Evolutionary conservation across 768 basidiomycete species (phyloP).

Genomic region (Harrya chromipes): DNA sequence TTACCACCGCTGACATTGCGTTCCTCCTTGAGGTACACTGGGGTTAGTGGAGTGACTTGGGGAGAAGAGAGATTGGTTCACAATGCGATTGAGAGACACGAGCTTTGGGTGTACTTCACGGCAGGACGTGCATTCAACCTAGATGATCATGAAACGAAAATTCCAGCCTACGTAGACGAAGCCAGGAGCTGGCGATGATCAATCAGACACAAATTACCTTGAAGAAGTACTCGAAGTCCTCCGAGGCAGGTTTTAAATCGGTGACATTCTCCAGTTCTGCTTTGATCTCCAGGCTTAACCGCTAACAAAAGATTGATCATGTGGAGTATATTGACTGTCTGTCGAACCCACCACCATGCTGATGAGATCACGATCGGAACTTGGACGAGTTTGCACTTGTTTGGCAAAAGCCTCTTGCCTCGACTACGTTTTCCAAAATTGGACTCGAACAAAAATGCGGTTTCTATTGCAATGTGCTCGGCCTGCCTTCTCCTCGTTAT

Average conservation of each 20-base stretch:
- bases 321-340: not conserved
- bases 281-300: conserved; percentile 63
- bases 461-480: conserved; percentile 17
- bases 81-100: conserved; percentile 68
- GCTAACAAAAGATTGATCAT: conserved; percentile 33
- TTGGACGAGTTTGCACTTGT: conserved; percentile 23
- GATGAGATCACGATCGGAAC: not conserved
- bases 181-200: not conserved
- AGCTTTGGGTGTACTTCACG: conserved; percentile 71
- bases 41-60: conserved; percentile 1
- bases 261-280: conserved; percentile 82
- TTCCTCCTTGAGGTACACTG: conserved; percentile 49
- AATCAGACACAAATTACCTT: conserved; percentile 39
- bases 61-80: conserved; percentile 27
- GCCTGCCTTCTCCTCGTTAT: conserved; percentile 6
- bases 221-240: conserved; percentile 81
- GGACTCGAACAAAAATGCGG: conserved; percentile 17
- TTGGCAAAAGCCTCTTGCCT: conserved; percentile 12
- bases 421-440: not conserved
- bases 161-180: too few species aligned
- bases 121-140: conserved; percentile 82
- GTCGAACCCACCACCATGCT: conserved; percentile 51
- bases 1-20: conserved; percentile 64
- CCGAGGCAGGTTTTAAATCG: conserved; percentile 56
- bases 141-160: not conserved